Evolutionary conservation across 441 rosid species (phyloP).

Genomic region (Hura crepitans): DNA sequence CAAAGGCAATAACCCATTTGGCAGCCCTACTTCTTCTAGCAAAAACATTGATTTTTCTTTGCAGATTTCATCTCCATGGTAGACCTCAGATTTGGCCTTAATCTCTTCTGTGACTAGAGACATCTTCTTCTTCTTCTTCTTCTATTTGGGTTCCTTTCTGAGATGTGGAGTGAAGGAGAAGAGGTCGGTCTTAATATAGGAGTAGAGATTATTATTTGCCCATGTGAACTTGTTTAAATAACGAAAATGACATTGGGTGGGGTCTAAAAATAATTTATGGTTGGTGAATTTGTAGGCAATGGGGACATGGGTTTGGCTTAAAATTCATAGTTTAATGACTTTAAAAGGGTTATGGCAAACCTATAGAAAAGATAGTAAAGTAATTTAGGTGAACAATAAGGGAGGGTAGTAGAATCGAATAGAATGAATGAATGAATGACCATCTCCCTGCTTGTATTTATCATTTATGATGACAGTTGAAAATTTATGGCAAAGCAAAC

Average conservation of each 20-base stretch:
- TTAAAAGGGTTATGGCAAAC: neutral
- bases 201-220: slow-evolving; percentile 11
- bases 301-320: slow-evolving; percentile 2
- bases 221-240: slow-evolving; percentile 3
- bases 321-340: too few species aligned
- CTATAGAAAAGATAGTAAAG: neutral
- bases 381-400: neutral
- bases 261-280: neutral
- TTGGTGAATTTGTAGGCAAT: neutral
- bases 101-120: slow-evolving; percentile 63
- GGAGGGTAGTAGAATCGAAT: too few species aligned
- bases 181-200: slow-evolving; percentile 15
- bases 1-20: slow-evolving; percentile 76
- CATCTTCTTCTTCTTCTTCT: slow-evolving; percentile 30
- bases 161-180: too few species aligned
- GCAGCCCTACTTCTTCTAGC: slow-evolving; percentile 57
- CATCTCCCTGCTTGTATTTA: too few species aligned
- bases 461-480: slow-evolving; percentile 31
- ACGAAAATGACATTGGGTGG: slow-evolving; percentile 18
- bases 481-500: slow-evolving; percentile 28
- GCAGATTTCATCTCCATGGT: slow-evolving; percentile 72
- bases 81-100: slow-evolving; percentile 66
- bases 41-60: slow-evolving; percentile 55
- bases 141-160: neutral
- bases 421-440: too few species aligned